Base-by-base conservation (phyloP, 257 asterid genomes). In the Solanum piurae region DNA sequence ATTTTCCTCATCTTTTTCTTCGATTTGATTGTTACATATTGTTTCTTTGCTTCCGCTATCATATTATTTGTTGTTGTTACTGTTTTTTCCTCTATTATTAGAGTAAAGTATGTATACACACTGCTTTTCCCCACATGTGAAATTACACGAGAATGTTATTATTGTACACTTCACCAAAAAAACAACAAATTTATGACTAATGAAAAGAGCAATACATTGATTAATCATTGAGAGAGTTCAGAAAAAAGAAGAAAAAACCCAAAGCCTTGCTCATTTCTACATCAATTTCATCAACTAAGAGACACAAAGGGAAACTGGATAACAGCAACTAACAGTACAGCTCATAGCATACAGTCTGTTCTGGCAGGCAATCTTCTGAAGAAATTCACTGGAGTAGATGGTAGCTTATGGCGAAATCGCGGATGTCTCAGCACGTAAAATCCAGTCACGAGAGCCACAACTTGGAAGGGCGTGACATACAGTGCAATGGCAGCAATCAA, bases 331-430 rank as follows among this genome's bases (percentile, higher is more conserved):
- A 7, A n/a, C 46, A 42, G 25, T 44, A 77, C 10, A 49, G 29
- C 87, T 93, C 80, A 94, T 89, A 93, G 25, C 95, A 94, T 91
- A 60, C 93, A 89, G 94, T 95, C 98, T 1, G 98, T 94, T 34
- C 94, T 91, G 21, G 98, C 95, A 1, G 98, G 97, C 87, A 95
- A 74, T 90, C 98, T 93, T 86, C 96, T 88, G 91, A 95, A 94
- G 94, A 93, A 95, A 79, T 92, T 95, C 4, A 94, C 93, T 0
- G 97, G 97, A 84, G 89, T 95, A 0, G 97, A 94, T 1, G 98
- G 98, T 52, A 94, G 94, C 93, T 91, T 94, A 91, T 90, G 88
- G 36, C 96, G 88, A 86, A 94, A 95, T 92, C 95, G 88, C 1
- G 98, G 97, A 90, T 94, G 98, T 72, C 98, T 91, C 86, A 94